Base-by-base conservation (phyloP, 148 eudicot species). In the Polygonum aviculare region DNA sequence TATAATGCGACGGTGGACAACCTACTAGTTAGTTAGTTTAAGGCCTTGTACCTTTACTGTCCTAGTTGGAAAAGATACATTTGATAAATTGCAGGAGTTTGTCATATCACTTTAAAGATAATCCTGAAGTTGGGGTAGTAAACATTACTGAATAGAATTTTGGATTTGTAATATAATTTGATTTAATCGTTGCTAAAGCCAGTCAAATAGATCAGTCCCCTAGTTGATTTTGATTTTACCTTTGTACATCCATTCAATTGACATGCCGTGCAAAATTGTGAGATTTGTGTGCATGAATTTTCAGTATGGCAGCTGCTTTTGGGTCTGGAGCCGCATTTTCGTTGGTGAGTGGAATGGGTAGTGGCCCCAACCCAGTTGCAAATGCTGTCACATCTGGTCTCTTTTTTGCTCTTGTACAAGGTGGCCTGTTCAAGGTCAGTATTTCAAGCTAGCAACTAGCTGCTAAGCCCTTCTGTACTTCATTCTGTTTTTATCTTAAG, bases 261-360 rank as follows among this genome's bases (percentile, higher is more conserved):
- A 54, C 44, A 65, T 65, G 44, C 7, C 36, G 8, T 31, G 14
- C 19, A 36, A 14, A 67, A 36, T 31, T 31, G 35, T 38, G 21
- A 35, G 35, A 63, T 33, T 11, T 12, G 36, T 36, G n/a, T 67
- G 44, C 45, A 36, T 67, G 72, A 36, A 67, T 67, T 67, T 86
- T 86, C 89, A 94, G 98, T 79, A 94, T 94, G 98, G 89, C 84
- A 54, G 96, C 97, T 59, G 98, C 97, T 77, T 94, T 94, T 84
- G 97, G 98, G 49, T 94, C 97, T 55, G 98, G 97, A 80, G 92
- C 96, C 21, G 76, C 83, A 86, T 94, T 92, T 85, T 84, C 98
- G 38, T 80, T 94, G 84, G 97, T 94, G 57, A 94, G 97, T 82
- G 98, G 98, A 63, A 84, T 89, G 91, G 97, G 91, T 55, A 93